Evolutionary conservation across 2,329 filamentous ascomycete species (phyloP).

Genomic region (Pseudopithomyces chartarum): DNA sequence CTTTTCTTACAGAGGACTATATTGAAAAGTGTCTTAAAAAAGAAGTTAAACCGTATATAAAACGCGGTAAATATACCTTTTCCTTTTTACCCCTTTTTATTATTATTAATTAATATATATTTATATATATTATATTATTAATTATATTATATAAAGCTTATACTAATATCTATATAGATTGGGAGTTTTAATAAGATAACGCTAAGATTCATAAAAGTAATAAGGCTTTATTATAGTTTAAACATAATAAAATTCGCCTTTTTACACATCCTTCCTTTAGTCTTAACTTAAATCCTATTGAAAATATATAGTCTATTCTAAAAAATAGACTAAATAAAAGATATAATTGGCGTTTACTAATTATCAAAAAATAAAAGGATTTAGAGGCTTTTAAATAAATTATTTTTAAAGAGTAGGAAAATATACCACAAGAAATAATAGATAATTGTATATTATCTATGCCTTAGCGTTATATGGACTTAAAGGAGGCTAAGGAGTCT

Average conservation of each 20-base stretch:
- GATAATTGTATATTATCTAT: slow-evolving; percentile 3
- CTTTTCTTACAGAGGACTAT: not conserved
- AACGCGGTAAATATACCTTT: not conserved
- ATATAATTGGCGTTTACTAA: not conserved
- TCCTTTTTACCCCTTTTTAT: not conserved
- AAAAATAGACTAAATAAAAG: not conserved
- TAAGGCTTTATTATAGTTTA: not conserved
- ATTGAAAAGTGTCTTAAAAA: not conserved
- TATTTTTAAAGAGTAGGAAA: not conserved
- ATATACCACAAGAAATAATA: not conserved
- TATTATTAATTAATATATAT: not conserved
- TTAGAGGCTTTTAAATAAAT: not conserved
- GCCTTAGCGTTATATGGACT: not conserved
- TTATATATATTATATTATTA: not conserved
- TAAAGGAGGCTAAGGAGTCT: not conserved
- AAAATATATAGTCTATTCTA: not conserved
- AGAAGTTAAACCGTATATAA: not conserved
- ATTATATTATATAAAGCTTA: not conserved
- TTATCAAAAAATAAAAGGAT: not conserved
- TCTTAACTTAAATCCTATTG: not conserved
- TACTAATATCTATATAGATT: not conserved
- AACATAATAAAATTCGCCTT: not conserved
- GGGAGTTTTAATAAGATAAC: not conserved
- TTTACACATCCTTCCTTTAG: not conserved
- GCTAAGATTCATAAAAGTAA: not conserved